These are phyloP conservation scores for Termitomyces sp. DNA, from an alignment of 768 basidiomycete genomes.

Conservation along the genomic window DNA sequence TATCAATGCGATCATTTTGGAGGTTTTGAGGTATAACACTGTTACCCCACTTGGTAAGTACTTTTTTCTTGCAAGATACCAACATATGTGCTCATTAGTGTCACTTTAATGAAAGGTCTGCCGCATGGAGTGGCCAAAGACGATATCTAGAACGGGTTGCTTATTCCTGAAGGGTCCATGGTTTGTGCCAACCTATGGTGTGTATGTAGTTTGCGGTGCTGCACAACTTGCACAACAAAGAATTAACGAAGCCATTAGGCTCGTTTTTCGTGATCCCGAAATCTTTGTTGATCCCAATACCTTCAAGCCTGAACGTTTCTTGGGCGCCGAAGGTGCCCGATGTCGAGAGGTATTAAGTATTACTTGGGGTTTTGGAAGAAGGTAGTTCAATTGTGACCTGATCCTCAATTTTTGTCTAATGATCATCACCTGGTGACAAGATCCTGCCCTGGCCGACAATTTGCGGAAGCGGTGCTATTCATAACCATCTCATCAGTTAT, in stretches of 20 bases:
- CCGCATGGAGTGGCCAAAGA: slow-evolving; percentile 2
- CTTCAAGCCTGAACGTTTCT: slow-evolving; percentile 20
- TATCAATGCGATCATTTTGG: slow-evolving; percentile 18
- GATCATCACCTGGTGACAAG: slow-evolving; percentile 4
- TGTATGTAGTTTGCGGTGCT: not conserved
- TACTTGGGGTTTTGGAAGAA: slow-evolving; percentile 16
- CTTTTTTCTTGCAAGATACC: not conserved
- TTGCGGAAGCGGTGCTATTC: slow-evolving; percentile 19
- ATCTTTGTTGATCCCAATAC: slow-evolving; percentile 15
- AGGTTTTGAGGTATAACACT: slow-evolving; percentile 20
- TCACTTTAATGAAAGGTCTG: slow-evolving; percentile 1
- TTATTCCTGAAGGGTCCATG: slow-evolving; percentile 18
- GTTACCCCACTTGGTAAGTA: slow-evolving; percentile 22
- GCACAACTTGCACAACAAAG: too few species aligned
- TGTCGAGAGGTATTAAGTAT: slow-evolving; percentile 11
- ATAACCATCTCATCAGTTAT: slow-evolving; percentile 15
- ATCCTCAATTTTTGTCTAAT: not conserved
- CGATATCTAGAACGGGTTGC: slow-evolving; percentile 10
- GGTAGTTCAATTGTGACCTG: slow-evolving; percentile 8
- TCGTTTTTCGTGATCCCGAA: slow-evolving; percentile 18
- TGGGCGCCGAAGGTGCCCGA: slow-evolving; percentile 13
- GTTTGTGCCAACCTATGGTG: slow-evolving; percentile 13
- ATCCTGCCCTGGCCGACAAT: slow-evolving; percentile 19
- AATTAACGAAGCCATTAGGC: slow-evolving; percentile 3
- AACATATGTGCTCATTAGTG: not conserved